phyloP scores from a whole-genome alignment of 208 protist species.

The Trichomonas vaginalis region DNA sequence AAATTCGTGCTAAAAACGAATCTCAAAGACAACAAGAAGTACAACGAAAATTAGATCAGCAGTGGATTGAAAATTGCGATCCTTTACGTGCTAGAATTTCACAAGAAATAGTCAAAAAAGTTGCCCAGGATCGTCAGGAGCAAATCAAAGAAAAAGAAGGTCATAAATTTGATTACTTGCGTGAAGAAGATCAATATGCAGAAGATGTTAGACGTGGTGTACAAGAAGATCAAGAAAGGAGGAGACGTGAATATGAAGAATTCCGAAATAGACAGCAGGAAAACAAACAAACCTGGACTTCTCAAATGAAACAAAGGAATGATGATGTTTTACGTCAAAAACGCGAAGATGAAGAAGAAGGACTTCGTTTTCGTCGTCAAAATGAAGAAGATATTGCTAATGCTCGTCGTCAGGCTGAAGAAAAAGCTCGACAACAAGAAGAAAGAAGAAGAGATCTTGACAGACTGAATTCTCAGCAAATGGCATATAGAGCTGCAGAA shows the following conservation, averaged over 20 bases:
- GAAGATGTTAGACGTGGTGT: not conserved
- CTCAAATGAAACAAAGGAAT: not conserved
- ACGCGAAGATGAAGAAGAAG: not conserved
- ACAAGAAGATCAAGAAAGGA: not conserved
- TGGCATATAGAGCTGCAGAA: too few species aligned
- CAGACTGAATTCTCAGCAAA: not conserved
- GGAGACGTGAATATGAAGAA: not conserved
- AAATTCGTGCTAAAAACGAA: not conserved
- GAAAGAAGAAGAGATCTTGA: not conserved
- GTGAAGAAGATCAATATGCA: not conserved
- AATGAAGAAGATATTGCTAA: not conserved
- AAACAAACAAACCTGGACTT: not conserved
- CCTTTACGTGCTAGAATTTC: not conserved
- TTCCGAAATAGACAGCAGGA: not conserved
- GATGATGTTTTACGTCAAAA: not conserved
- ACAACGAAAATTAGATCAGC: not conserved
- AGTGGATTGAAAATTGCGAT: conserved; percentile 1
- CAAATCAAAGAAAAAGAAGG: not conserved
- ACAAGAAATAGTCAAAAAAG: not conserved
- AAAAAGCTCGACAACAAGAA: not conserved
- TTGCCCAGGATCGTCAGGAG: not conserved
- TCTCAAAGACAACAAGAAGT: not conserved
- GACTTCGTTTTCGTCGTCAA: not conserved
- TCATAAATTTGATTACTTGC: not conserved
- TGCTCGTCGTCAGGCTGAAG: not conserved